Evolutionary conservation across 1,284 basidiomycete species (phyloP), one percentile per base, ranked within the genome.

Genomic region (Tremellales sp.): DNA sequence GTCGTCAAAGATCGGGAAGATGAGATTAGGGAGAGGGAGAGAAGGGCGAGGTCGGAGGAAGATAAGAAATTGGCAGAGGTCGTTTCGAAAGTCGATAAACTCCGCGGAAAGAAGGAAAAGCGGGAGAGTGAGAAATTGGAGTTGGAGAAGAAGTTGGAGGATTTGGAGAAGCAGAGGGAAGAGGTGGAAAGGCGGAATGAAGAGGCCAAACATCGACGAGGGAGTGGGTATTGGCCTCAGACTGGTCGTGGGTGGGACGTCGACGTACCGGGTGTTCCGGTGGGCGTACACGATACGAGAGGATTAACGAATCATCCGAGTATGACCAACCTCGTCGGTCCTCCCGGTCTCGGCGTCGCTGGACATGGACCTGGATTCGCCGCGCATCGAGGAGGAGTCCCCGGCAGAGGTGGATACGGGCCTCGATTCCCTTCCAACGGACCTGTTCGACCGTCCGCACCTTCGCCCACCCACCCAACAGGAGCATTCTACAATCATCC

Each of bases 61-160:
- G 72, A 75, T 46, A 68, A 67, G 51, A 65, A 68, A 41, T 47
- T 73, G 7, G 52, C 50, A 15, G 67, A 68, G 10, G 51, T 71
- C 2, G 55, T 56, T 15, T 84, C 84, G 77, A 87, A 84, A 75
- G 83, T 90, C 67, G 85, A 88, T 72, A 85, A 85, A 66, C 70
- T 82, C 56, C 82, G 82, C 66, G 74, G 61, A 63, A 82, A 82
- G 73, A 82, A 84, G 75, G 69, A 68, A 31, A 68, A 65, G 57
- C 65, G 66, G 51, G 64, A 68, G 33, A 53, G 55, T 10, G 73
- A 75, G 51, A 64, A 62, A 24, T 52, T 56, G 19, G 70, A 73
- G 42, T 50, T 75, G 13, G 61, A 68, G 47, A 62, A 59, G 41
- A 53, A 58, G 35, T 48, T 73, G 8, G 66, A 69, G 26, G 70